Evolutionary conservation across 176 grass and related monocot species (phyloP).

Genomic region (Raddia guianensis): DNA sequence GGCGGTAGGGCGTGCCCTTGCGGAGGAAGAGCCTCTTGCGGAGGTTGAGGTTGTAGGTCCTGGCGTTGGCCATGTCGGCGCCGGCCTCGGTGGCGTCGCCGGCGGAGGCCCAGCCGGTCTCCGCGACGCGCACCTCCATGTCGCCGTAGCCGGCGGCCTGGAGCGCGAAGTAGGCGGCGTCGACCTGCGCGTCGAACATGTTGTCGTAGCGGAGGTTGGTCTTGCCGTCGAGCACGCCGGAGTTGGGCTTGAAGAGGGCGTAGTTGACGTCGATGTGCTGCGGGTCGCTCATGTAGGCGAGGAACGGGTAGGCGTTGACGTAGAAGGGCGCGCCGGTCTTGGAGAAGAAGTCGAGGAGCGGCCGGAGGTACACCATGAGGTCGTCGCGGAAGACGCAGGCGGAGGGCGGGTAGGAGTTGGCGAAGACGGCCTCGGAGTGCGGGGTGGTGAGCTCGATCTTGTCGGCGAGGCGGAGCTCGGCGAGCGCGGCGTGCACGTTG

Average conservation of each 20-base stretch:
- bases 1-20: slow-evolving; percentile 81
- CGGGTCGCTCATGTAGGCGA: slow-evolving; percentile 87
- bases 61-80: slow-evolving; percentile 56
- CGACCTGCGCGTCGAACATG: slow-evolving; percentile 97
- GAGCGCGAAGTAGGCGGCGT: slow-evolving; percentile 85
- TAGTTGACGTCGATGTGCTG: slow-evolving; percentile 84
- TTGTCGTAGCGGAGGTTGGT: slow-evolving; percentile 81
- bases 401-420: slow-evolving; percentile 85
- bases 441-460: slow-evolving; percentile 71
- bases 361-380: slow-evolving; percentile 65
- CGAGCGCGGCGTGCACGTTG: slow-evolving; percentile 74
- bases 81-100: slow-evolving; percentile 72
- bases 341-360: slow-evolving; percentile 80
- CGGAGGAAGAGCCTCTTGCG: slow-evolving; percentile 64
- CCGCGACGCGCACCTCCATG: slow-evolving; percentile 83
- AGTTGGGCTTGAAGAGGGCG: slow-evolving; percentile 78
- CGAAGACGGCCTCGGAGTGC: slow-evolving; percentile 86
- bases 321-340: slow-evolving; percentile 73
- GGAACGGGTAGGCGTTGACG: slow-evolving; percentile 90
- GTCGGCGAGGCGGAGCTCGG: slow-evolving; percentile 46
- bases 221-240: slow-evolving; percentile 71
- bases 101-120: slow-evolving; percentile 82
- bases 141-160: slow-evolving; percentile 60
- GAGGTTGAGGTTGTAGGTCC: slow-evolving; percentile 72
- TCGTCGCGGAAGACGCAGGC: slow-evolving; percentile 65